Evolutionary conservation across 306 rosid genomes (phyloP).

Genomic region (Hippophae rhamnoides): DNA sequence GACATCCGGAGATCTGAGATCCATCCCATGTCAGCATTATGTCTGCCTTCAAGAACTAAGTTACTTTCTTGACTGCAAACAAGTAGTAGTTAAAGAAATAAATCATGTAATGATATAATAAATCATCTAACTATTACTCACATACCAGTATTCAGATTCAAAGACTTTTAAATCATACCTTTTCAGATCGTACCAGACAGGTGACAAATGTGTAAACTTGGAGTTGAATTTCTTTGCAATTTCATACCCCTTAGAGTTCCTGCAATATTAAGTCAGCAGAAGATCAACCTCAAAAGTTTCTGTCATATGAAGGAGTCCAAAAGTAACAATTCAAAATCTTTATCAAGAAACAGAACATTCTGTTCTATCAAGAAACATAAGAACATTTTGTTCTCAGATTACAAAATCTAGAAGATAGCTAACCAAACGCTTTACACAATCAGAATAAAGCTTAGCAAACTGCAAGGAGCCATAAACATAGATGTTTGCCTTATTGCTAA

Average conservation of each 20-base stretch:
- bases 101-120: background rate
- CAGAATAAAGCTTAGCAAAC: background rate
- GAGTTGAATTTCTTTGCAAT: constrained; percentile 75
- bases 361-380: too few species aligned
- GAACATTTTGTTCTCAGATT: too few species aligned
- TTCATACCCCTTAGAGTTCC: constrained; percentile 90
- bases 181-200: constrained; percentile 89
- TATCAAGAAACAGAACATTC: too few species aligned
- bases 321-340: too few species aligned
- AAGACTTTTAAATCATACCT: constrained; percentile 43
- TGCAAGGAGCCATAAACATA: background rate
- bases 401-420: too few species aligned
- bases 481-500: background rate
- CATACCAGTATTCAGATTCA: constrained; percentile 9
- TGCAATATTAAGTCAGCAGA: constrained; percentile 27
- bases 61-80: constrained; percentile 57
- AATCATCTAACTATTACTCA: background rate
- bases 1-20: constrained; percentile 64
- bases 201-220: constrained; percentile 87
- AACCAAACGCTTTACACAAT: background rate
- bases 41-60: constrained; percentile 84
- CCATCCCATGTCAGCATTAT: constrained; percentile 86
- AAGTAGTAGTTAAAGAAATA: constrained; percentile 28
- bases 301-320: too few species aligned
- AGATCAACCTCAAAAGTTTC: background rate